Conservation (phyloP, 1,139 yeast species). For the Pichia sp. region DNA sequence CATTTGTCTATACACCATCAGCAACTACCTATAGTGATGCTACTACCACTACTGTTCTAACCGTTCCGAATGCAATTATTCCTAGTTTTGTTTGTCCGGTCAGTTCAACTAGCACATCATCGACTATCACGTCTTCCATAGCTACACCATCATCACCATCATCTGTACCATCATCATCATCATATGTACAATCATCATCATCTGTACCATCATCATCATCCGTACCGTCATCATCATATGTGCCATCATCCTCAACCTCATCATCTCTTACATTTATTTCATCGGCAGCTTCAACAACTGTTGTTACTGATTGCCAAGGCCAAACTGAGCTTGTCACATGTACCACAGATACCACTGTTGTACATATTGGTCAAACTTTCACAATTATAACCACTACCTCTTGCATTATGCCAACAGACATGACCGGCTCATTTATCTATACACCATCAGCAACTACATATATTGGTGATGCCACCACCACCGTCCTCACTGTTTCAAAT, state of each 20-base stretch:
- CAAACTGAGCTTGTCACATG: neutral
- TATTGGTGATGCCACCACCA: neutral
- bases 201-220: neutral
- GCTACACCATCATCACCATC: neutral
- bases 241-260: neutral
- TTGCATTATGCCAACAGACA: slow-evolving; percentile 7
- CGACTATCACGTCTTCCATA: neutral
- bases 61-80: slow-evolving; percentile 9
- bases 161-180: too few species aligned
- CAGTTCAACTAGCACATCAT: neutral
- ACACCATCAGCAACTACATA: slow-evolving; percentile 3
- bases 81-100: slow-evolving; percentile 11
- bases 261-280: neutral
- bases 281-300: neutral
- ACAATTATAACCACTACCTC: slow-evolving; percentile 8
- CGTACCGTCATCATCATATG: too few species aligned
- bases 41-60: slow-evolving; percentile 6
- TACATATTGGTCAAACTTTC: slow-evolving; percentile 1
- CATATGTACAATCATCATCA: neutral
- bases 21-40: neutral
- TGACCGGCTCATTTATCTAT: slow-evolving; percentile 12
- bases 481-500: slow-evolving; percentile 10
- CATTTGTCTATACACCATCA: slow-evolving; percentile 2
- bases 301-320: neutral
- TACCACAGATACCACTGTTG: neutral